Percentiles rank a stretch among this genome's conserved stretches.
Conservation (phyloP, 2,329 filamentous ascomycete species). For the Malbranchea cinnamomea region DNA sequence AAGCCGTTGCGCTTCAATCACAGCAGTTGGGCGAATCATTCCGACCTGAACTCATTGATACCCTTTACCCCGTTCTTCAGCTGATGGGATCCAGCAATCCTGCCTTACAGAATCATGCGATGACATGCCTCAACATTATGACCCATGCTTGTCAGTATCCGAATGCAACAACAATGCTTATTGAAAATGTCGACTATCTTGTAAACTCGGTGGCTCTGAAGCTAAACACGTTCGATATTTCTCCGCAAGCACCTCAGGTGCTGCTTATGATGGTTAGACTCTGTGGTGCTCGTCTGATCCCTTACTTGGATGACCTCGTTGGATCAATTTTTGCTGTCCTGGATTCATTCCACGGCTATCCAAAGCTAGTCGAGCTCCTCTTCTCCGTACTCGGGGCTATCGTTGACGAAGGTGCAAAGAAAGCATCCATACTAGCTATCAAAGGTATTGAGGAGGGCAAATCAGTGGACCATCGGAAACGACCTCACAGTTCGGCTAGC, state of each 20-base stretch:
- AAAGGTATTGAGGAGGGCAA: constrained; percentile 15
- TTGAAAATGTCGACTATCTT: constrained; percentile 91
- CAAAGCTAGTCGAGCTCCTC: constrained; percentile 66
- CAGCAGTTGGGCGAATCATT: constrained; percentile 52
- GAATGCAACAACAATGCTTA: constrained; percentile 61
- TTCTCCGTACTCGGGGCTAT: constrained; percentile 73
- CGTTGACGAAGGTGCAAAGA: constrained; percentile 62
- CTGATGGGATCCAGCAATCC: constrained; percentile 58
- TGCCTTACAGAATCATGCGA: constrained; percentile 62
- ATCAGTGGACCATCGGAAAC: constrained; percentile 16
- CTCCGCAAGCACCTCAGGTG: constrained; percentile 79
- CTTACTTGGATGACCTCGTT: constrained; percentile 82
- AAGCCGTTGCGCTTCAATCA: constrained; percentile 65
- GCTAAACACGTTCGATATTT: constrained; percentile 82
- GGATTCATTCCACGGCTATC: constrained; percentile 92
- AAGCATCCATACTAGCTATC: constrained; percentile 33
- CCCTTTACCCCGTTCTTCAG: constrained; percentile 83
- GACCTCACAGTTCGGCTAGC: constrained; percentile 16
- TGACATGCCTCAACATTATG: constrained; percentile 69
- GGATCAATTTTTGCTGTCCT: constrained; percentile 81
- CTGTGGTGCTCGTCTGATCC: constrained; percentile 65
- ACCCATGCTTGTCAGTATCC: constrained; percentile 59
- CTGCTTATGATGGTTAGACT: constrained; percentile 87
- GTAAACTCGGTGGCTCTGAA: constrained; percentile 82
- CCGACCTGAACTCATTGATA: constrained; percentile 73